Evolutionary conservation across 768 basidiomycete genomes (phyloP), one percentile per base, ranked within the genome.

Genomic region (Termitomyces sp.): DNA sequence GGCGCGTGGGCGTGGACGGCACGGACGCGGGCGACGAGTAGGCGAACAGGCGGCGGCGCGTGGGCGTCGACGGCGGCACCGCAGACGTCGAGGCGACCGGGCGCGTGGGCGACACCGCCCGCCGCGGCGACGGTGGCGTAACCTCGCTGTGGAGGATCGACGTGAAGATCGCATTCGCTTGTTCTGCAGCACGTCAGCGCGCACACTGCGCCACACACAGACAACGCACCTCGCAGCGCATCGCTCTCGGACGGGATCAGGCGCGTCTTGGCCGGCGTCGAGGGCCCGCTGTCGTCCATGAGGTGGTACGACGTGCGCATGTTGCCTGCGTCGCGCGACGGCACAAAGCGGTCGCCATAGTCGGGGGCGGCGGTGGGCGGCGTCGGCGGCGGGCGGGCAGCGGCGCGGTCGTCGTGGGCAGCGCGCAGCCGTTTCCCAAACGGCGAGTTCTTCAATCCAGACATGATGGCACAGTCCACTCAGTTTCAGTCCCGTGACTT

Each of bases 351-450:
- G 69, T 84, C 82, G 20, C 80, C 81, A 64, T 83, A 84, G 47
- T 81, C 71, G 5, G 48, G 6, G 22, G 4, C 22, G 7, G 8
- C 9, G 10, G 22, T 37, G 33, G 8, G 51, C 22, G 16, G 24
- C 18, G 24, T n/a, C 18, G 39, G 39, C 9, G 39, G 34, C 0
- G 34, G 9, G 1, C 51, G 36, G 8, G 33, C 5, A 2, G 49
- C 16, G 13, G 49, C 15, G 49, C 31, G 85, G 64, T 81, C 77
- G 60, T 51, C 50, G 50, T 36, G 84, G 4, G 85, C 80, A 15
- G 86, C 86, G 44, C 89, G 84, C n/a, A 92, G 78, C 13, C 90
- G 84, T 67, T 91, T 92, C 44, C 88, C 89, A 72, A 90, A 92
- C 1, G 87, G 87, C 66, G 90, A 90, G 72, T 91, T 90, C 77